A percentile compares a stretch with the other conserved stretches of the same genome.
Conservation (phyloP, 495 filamentous ascomycete genomes). For the Neurospora discreta region DNA sequence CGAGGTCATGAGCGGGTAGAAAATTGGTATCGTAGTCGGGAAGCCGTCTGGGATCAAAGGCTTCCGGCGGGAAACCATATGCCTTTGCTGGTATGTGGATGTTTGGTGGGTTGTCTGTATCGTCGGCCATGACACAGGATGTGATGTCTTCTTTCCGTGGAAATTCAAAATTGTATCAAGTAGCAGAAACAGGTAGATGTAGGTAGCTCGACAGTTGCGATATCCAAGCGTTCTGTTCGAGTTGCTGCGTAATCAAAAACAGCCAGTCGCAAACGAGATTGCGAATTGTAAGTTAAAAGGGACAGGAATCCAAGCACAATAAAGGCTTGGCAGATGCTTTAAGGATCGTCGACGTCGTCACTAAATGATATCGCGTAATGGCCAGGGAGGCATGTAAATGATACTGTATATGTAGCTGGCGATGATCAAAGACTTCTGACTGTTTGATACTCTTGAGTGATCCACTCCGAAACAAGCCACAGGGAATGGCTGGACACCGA, state of each 20-base stretch:
- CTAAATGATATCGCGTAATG: neutral
- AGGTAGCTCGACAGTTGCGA: neutral
- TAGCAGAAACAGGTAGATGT: neutral
- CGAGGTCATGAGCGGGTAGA: constrained; percentile 43
- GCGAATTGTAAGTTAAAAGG: neutral
- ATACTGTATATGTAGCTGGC: neutral
- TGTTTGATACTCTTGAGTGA: neutral
- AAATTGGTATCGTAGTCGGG: constrained; percentile 60
- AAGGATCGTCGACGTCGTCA: neutral
- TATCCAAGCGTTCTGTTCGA: neutral
- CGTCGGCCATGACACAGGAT: constrained; percentile 18
- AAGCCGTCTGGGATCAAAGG: constrained; percentile 36
- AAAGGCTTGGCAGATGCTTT: neutral
- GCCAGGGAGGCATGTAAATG: neutral
- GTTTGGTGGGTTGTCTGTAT: constrained; percentile 2
- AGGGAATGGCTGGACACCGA: neutral
- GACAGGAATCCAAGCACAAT: neutral
- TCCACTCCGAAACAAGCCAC: neutral
- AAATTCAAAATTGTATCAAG: neutral
- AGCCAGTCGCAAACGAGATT: neutral
- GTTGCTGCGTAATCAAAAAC: neutral
- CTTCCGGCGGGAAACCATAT: constrained; percentile 38
- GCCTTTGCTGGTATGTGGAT: constrained; percentile 18
- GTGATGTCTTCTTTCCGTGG: neutral
- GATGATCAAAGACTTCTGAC: neutral